These are phyloP conservation scores for Lactarius hengduanensis DNA, from an alignment of 768 basidiomycete genomes.

Conservation along the genomic window DNA sequence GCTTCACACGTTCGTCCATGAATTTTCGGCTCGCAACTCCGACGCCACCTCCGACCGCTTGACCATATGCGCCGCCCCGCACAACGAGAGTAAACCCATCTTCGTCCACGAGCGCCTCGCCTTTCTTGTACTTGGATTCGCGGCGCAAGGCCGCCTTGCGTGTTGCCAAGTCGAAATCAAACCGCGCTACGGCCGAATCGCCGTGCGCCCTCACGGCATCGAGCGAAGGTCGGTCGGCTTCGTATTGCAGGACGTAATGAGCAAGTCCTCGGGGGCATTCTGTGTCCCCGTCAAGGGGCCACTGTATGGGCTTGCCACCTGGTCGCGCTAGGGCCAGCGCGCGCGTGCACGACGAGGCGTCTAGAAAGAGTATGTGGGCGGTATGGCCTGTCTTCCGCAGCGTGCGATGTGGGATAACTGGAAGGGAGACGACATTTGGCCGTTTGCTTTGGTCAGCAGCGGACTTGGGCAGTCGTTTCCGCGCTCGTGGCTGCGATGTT, in stretches of 20 bases:
- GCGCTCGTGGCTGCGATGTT: conserved; percentile 31
- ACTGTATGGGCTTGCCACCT: conserved; percentile 54
- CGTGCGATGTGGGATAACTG: conserved; percentile 49
- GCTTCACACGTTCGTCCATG: conserved; percentile 38
- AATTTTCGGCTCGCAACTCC: conserved; percentile 62
- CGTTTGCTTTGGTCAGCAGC: conserved; percentile 27
- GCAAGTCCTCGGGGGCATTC: conserved; percentile 66
- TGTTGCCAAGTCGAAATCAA: conserved; percentile 69
- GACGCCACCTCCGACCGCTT: conserved; percentile 81
- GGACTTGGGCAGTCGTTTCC: conserved; percentile 38
- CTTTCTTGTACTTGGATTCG: conserved; percentile 68
- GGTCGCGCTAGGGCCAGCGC: conserved; percentile 46
- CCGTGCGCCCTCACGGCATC: conserved; percentile 74
- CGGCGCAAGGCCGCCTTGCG: conserved; percentile 41
- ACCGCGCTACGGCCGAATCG: conserved; percentile 71
- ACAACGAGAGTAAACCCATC: conserved; percentile 95
- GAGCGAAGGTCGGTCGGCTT: conserved; percentile 70
- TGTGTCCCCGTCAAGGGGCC: conserved; percentile 49
- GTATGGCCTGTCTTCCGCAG: conserved; percentile 61
- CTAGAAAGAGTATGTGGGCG: conserved; percentile 73
- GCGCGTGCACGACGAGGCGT: conserved; percentile 65
- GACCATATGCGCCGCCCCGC: conserved; percentile 87
- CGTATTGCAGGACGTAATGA: conserved; percentile 67
- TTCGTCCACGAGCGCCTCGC: conserved; percentile 88
- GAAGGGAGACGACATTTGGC: conserved; percentile 63